A percentile compares a stretch with the other conserved stretches of the same genome.
Conservation (phyloP, 2,329 filamentous ascomycete species). For the Botryotinia convoluta region DNA sequence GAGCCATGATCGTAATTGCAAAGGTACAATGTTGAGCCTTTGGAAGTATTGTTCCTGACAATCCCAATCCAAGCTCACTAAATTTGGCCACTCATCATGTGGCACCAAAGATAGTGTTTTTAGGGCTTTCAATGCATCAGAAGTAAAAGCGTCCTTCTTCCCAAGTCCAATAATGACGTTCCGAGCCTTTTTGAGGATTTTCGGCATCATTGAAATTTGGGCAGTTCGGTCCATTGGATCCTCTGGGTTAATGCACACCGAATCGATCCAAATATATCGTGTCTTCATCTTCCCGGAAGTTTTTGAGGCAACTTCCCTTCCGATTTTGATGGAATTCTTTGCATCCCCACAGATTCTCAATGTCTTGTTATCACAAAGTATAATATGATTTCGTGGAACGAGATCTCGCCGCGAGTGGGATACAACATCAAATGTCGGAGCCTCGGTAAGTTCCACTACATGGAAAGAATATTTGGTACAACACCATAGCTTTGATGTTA, state of each 20-base stretch:
- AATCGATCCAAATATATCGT: conserved; percentile 23
- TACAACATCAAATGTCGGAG: conserved; percentile 9
- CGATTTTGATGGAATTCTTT: neutral
- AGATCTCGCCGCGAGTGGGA: conserved; percentile 10
- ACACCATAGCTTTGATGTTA: conserved; percentile 3
- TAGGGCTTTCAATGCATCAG: conserved; percentile 6
- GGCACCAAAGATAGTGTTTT: conserved; percentile 5
- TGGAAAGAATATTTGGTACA: conserved; percentile 9
- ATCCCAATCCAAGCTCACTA: conserved; percentile 1
- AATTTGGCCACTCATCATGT: conserved; percentile 6
- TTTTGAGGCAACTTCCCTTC: neutral
- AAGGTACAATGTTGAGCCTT: neutral
- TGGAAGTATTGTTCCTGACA: neutral
- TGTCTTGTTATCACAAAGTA: neutral
- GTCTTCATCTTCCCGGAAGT: neutral
- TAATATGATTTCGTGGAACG: conserved; percentile 8
- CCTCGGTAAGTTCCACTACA: conserved; percentile 1
- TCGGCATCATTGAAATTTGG: conserved; percentile 22
- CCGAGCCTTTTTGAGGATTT: conserved; percentile 22
- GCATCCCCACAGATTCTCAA: conserved; percentile 1
- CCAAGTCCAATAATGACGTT: conserved; percentile 24
- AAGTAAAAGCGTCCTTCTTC: conserved; percentile 14
- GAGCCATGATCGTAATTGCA: neutral
- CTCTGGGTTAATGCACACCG: conserved; percentile 23
- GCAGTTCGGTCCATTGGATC: conserved; percentile 20